Percentiles rank a stretch among this genome's conserved stretches.
These are phyloP conservation scores for Sarcodon sp. DNA, from an alignment of 768 basidiomycete genomes.

Conservation along the genomic window DNA sequence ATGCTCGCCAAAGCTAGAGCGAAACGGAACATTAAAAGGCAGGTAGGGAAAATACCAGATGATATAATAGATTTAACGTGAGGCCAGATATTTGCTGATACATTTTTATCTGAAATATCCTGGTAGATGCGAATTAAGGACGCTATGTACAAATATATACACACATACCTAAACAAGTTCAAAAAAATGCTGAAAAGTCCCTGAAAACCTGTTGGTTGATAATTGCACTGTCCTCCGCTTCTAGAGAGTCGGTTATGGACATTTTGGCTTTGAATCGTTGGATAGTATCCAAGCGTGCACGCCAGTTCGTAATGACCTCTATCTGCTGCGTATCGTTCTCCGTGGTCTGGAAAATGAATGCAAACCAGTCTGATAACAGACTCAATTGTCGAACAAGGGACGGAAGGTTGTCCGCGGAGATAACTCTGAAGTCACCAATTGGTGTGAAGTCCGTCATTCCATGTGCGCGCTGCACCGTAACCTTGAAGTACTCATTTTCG, in stretches of 20 bases:
- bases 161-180: not conserved
- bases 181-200: constrained; percentile 16
- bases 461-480: constrained; percentile 75
- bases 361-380: constrained; percentile 82
- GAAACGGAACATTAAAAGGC: constrained; percentile 9
- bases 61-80: constrained; percentile 31
- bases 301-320: constrained; percentile 87
- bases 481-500: constrained; percentile 94
- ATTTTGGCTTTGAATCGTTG: constrained; percentile 39
- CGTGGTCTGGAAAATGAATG: constrained; percentile 69
- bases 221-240: constrained; percentile 13
- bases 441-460: constrained; percentile 95
- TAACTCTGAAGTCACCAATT: constrained; percentile 87
- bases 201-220: constrained; percentile 16
- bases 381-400: constrained; percentile 83
- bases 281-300: constrained; percentile 66
- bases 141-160: not conserved
- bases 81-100: constrained; percentile 1
- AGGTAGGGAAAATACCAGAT: not conserved
- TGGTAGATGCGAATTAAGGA: not conserved
- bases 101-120: not conserved
- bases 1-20: constrained; percentile 12
- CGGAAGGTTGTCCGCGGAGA: constrained; percentile 80
- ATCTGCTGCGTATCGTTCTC: constrained; percentile 53
- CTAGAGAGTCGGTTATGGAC: constrained; percentile 7